Percentiles rank a stretch among this genome's conserved stretches.
Evolutionary conservation across 305 asterid genomes (phyloP).

Genomic region (Solanum hybrid): DNA sequence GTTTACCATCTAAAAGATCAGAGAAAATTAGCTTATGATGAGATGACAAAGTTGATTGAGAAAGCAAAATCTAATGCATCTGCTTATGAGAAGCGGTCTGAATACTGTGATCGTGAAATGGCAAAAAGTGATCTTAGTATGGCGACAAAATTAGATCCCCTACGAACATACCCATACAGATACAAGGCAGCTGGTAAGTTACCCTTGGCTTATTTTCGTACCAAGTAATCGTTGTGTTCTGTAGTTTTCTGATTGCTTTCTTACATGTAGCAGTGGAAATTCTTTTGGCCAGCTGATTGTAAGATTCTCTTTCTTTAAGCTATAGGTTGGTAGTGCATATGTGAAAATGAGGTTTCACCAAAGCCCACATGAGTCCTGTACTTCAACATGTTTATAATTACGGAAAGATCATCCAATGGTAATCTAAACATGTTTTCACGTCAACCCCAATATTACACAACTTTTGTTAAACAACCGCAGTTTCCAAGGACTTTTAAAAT

Average conservation of each 20-base stretch:
- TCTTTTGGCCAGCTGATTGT: background rate
- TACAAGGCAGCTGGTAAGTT: slow-evolving; percentile 81
- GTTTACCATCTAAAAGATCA: slow-evolving; percentile 74
- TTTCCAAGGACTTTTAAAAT: background rate
- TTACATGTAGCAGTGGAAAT: background rate
- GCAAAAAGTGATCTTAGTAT: slow-evolving; percentile 71
- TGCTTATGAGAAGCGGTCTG: slow-evolving; percentile 84
- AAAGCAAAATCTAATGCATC: slow-evolving; percentile 81
- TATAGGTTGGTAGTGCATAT: background rate
- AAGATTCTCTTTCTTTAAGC: background rate
- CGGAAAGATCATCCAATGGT: background rate
- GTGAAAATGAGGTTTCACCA: background rate
- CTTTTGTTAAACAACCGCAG: background rate
- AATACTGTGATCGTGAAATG: slow-evolving; percentile 83
- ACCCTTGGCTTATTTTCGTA: background rate
- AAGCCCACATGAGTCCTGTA: background rate
- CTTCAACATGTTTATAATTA: background rate
- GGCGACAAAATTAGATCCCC: slow-evolving; percentile 74
- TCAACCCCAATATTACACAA: background rate
- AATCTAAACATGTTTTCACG: background rate
- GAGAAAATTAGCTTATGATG: slow-evolving; percentile 79
- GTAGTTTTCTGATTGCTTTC: background rate
- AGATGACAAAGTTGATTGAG: slow-evolving; percentile 85
- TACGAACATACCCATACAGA: slow-evolving; percentile 83
- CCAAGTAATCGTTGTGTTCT: background rate